Evolutionary conservation across 2,329 filamentous ascomycete genomes (phyloP).

Genomic region (Cordyceps cicadae): DNA sequence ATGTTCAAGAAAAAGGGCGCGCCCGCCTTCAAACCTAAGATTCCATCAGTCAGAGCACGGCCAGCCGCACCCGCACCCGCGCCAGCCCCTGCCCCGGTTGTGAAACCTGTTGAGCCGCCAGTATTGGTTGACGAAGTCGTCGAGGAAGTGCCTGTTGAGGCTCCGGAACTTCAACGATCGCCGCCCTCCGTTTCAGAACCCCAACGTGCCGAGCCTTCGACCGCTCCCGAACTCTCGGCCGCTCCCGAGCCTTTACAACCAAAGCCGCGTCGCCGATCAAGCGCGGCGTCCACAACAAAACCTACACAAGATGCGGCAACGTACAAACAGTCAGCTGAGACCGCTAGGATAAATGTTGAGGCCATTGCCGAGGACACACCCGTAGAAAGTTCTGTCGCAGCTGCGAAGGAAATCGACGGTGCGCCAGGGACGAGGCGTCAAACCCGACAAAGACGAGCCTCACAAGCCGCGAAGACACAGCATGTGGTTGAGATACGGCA

Average conservation of each 20-base stretch:
- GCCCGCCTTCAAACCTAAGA: conserved; percentile 63
- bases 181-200: neutral
- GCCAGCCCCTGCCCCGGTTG: conserved; percentile 16
- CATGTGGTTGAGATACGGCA: neutral
- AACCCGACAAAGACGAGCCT: conserved; percentile 6
- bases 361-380: neutral
- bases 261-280: conserved; percentile 5
- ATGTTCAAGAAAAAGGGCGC: conserved; percentile 61
- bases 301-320: neutral
- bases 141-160: conserved; percentile 10
- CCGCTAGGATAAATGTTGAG: neutral
- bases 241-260: neutral
- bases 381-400: neutral
- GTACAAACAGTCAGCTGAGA: neutral
- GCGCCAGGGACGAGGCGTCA: conserved; percentile 1
- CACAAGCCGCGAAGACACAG: neutral
- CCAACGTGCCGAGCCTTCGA: neutral
- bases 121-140: conserved; percentile 12
- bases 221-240: neutral
- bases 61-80: conserved; percentile 26
- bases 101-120: conserved; percentile 16
- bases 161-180: neutral
- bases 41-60: conserved; percentile 46
- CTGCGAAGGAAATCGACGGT: neutral
- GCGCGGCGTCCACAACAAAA: conserved; percentile 4